Percentiles rank a stretch among this genome's conserved stretches.
Evolutionary conservation across 345 rosid species (phyloP).

Genomic region (Populus ilicifolia): DNA sequence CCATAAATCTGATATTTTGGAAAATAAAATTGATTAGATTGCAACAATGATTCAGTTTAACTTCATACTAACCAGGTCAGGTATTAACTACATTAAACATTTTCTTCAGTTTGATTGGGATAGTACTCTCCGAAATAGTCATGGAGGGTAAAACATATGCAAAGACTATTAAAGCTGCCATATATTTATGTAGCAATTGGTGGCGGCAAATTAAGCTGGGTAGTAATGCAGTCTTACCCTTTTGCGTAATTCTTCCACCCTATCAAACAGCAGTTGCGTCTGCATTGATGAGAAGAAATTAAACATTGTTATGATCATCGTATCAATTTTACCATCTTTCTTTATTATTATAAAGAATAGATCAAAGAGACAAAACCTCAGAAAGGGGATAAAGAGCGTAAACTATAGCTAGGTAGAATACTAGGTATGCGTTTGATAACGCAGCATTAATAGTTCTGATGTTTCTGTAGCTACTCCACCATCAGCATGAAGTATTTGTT

Average conservation of each 20-base stretch:
- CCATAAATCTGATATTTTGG: no score
- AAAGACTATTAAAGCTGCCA: background rate
- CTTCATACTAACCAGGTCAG: no score
- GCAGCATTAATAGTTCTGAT: no score
- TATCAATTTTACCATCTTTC: background rate
- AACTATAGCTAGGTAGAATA: background rate
- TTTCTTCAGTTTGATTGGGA: background rate
- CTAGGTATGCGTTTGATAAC: background rate
- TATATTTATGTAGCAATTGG: background rate
- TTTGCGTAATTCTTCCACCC: conserved; percentile 26
- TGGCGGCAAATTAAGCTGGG: background rate
- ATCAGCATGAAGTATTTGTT: background rate
- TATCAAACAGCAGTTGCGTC: conserved; percentile 23
- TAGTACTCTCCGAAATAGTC: no score
- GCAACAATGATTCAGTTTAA: no score
- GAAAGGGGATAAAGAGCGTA: background rate
- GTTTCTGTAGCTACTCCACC: no score
- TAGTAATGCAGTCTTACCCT: conserved; percentile 10
- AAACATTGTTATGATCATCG: background rate
- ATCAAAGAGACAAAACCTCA: background rate
- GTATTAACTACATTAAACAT: no score
- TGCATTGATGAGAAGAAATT: conserved; percentile 12
- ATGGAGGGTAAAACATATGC: no score
- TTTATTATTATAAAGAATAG: background rate
- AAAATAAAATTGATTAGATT: no score